Evolutionary conservation across 176 grass and related monocot species (phyloP).

Genomic region (Elaeis guineensis): DNA sequence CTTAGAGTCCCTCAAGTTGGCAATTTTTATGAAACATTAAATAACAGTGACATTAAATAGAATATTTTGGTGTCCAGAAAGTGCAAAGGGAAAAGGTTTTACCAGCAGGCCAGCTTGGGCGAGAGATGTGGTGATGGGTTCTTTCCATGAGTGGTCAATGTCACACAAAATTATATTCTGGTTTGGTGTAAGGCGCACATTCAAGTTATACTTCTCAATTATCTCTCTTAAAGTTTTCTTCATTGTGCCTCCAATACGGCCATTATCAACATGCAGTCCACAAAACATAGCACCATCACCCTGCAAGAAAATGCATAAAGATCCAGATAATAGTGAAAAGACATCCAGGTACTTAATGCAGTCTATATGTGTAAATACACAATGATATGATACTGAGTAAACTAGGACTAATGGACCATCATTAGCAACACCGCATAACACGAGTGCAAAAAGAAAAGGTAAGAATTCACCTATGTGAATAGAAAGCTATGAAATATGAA

Average conservation of each 20-base stretch:
- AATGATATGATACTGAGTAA: too few relatives aligned
- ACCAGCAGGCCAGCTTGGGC: slow-evolving; percentile 78
- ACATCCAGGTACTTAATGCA: too few relatives aligned
- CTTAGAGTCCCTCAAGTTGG: not conserved
- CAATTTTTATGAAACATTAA: not conserved
- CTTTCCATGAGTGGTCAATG: slow-evolving; percentile 69
- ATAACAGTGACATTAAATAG: too few relatives aligned
- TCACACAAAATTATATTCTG: slow-evolving; percentile 89
- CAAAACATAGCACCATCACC: slow-evolving; percentile 91
- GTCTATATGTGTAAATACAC: too few relatives aligned
- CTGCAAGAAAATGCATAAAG: slow-evolving; percentile 24
- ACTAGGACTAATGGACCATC: too few relatives aligned
- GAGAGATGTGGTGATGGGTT: slow-evolving; percentile 61
- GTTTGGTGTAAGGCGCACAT: slow-evolving; percentile 83
- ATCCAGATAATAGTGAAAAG: not conserved
- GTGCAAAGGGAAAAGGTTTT: slow-evolving; percentile 12
- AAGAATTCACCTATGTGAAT: too few relatives aligned
- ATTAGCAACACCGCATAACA: too few relatives aligned
- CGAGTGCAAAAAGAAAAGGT: too few relatives aligned
- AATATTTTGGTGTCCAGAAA: too few relatives aligned
- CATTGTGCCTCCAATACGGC: slow-evolving; percentile 59
- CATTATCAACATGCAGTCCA: slow-evolving; percentile 91
- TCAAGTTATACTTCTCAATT: slow-evolving; percentile 85
- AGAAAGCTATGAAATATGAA: too few relatives aligned
- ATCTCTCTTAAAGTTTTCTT: slow-evolving; percentile 87